Base-by-base conservation (phyloP, 495 filamentous ascomycete genomes). In the Bombardia bombarda region DNA sequence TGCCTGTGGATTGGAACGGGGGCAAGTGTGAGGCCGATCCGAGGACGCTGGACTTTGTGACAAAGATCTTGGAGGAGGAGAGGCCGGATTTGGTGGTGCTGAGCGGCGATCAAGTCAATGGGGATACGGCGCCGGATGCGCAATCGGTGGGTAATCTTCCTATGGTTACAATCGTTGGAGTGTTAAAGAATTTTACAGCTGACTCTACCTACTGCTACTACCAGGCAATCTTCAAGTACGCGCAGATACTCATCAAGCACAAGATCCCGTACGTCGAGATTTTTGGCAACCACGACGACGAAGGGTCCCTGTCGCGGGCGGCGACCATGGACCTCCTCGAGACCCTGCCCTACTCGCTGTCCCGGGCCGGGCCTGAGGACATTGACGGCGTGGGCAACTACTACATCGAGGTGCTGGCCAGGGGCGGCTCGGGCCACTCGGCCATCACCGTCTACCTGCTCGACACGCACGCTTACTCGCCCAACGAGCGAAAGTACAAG, bases 261-360 rank as follows among this genome's bases (percentile, higher is more conserved):
- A 84, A 85, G 50, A 84, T 95, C 32, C 93, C 92, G 0, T 98
- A 90, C 53, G 90, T 88, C 28, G 79, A 83, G 36, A 97, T 98
- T 42, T 94, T 96, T 55, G 92, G 92, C 32, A 98, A 98, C 58
- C 92, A 98, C 62, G 92, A 98, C 58, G 89, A 97, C 58, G 90
- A 96, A 70, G 85, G 86, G 13, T 74, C 87, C 37, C 72, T 95
- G 42, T 74, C 79, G 18, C 83, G 93, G 18, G 64, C 72, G 4
- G 77, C 77, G 4, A 79, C 86, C 48, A 97, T 97, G 90, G 68
- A 78, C 5, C 72, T 98, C 18, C 79, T 92, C 26, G 79, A 94
- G 61, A 76, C 80, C 2, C 73, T 98, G 1, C 93, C 92, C 5
- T 97, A 87, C 65, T 95, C 87, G 7, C 74, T 97, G 22, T 87